Evolutionary conservation across 2,329 filamentous ascomycete genomes (phyloP).

Genomic region (Arthrocladium fulminans): DNA sequence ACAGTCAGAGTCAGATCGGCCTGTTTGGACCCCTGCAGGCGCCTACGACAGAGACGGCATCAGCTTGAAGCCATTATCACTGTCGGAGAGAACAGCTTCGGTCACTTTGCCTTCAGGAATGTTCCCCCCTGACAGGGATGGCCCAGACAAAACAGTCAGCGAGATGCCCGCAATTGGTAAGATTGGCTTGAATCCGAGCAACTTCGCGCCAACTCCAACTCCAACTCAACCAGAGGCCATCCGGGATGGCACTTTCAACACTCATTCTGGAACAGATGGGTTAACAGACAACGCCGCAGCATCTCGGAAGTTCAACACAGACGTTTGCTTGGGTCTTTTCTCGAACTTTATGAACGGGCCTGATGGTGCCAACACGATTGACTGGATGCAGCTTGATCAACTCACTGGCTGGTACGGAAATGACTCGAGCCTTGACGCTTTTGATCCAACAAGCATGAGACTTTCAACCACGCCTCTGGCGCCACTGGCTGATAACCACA

Average conservation of each 20-base stretch:
- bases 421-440: background rate
- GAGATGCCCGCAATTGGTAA: background rate
- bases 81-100: background rate
- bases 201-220: background rate
- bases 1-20: background rate
- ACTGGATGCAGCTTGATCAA: slow-evolving; percentile 8
- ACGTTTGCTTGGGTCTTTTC: background rate
- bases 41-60: background rate
- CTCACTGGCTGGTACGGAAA: background rate
- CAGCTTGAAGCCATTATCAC: background rate
- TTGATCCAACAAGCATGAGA: background rate
- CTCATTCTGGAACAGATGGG: background rate
- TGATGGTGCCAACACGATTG: background rate
- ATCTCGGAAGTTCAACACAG: background rate
- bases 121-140: background rate
- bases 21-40: background rate
- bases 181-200: background rate
- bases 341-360: background rate
- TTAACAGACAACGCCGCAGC: background rate
- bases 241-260: background rate
- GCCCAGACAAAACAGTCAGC: background rate
- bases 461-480: background rate
- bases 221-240: background rate
- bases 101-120: background rate
- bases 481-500: background rate